Percentiles rank a stretch among this genome's conserved stretches.
These are phyloP conservation scores for Xylaria multiplex DNA, from an alignment of 2,329 filamentous ascomycete genomes.

Conservation along the genomic window DNA sequence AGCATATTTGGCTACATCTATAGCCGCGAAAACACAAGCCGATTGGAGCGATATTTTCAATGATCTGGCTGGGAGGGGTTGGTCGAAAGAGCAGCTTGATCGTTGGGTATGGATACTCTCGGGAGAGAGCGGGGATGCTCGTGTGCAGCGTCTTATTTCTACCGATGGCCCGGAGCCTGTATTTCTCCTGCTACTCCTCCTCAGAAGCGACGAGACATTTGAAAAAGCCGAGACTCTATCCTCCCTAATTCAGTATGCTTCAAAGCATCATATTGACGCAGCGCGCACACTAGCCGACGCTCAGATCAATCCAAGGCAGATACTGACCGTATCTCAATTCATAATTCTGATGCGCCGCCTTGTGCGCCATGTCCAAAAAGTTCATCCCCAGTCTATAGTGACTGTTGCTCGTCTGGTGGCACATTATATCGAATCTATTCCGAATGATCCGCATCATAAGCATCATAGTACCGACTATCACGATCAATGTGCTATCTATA, in stretches of 20 bases:
- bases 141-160: conserved; percentile 51
- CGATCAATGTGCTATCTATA: conserved; percentile 53
- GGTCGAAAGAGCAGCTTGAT: conserved; percentile 49
- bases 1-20: conserved; percentile 22
- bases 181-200: conserved; percentile 53
- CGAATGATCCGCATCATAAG: conserved; percentile 32
- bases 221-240: conserved; percentile 47
- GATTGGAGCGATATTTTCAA: conserved; percentile 49
- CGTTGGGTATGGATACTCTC: conserved; percentile 57
- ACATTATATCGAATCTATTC: conserved; percentile 46
- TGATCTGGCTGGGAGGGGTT: conserved; percentile 48
- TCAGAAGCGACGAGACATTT: conserved; percentile 51
- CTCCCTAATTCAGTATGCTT: conserved; percentile 50
- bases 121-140: conserved; percentile 49
- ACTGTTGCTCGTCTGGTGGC: conserved; percentile 47
- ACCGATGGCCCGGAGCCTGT: conserved; percentile 51
- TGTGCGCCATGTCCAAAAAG: conserved; percentile 39
- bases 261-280: conserved; percentile 35
- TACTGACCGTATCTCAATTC: conserved; percentile 40
- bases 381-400: conserved; percentile 47
- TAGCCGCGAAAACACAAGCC: conserved; percentile 36
- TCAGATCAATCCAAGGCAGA: conserved; percentile 6
- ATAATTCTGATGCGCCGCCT: conserved; percentile 44
- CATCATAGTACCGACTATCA: conserved; percentile 39
- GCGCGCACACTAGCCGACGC: neutral